A percentile compares a stretch with the other conserved stretches of the same genome.
Evolutionary conservation across 164 flowering plant species (phyloP).

Genomic region (Nymphaea thermarum): DNA sequence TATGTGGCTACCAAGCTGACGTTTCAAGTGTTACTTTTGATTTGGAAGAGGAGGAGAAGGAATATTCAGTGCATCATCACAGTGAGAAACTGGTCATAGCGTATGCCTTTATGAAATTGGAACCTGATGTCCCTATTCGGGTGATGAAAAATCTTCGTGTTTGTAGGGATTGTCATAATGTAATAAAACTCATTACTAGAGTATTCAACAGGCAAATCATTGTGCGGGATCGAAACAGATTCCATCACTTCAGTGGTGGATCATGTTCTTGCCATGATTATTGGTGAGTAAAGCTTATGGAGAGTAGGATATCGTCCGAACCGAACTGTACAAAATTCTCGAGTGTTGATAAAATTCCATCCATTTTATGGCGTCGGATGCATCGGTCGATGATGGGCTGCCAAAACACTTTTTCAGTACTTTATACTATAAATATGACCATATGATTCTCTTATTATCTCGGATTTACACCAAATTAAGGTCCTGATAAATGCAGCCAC

Average conservation of each 20-base stretch:
- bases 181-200: not conserved
- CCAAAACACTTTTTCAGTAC: too few species aligned
- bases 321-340: too few species aligned
- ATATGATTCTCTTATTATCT: too few species aligned
- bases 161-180: not conserved
- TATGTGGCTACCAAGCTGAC: conserved; percentile 3
- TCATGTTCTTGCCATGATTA: conserved; percentile 2
- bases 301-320: too few species aligned
- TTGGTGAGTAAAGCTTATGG: not conserved
- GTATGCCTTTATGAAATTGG: not conserved
- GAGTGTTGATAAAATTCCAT: too few species aligned
- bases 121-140: not conserved
- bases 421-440: too few species aligned
- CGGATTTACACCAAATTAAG: too few species aligned
- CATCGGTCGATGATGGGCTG: too few species aligned
- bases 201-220: conserved; percentile 1
- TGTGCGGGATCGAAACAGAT: conserved; percentile 1
- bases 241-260: not conserved
- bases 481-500: too few species aligned
- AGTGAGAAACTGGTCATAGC: conserved; percentile 2
- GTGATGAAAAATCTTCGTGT: not conserved
- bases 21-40: not conserved
- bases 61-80: not conserved
- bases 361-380: too few species aligned
- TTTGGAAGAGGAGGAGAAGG: conserved; percentile 2